phyloP scores from a whole-genome alignment of 352 stramenopile genomes.

The Globisporangium okanoganense region DNA sequence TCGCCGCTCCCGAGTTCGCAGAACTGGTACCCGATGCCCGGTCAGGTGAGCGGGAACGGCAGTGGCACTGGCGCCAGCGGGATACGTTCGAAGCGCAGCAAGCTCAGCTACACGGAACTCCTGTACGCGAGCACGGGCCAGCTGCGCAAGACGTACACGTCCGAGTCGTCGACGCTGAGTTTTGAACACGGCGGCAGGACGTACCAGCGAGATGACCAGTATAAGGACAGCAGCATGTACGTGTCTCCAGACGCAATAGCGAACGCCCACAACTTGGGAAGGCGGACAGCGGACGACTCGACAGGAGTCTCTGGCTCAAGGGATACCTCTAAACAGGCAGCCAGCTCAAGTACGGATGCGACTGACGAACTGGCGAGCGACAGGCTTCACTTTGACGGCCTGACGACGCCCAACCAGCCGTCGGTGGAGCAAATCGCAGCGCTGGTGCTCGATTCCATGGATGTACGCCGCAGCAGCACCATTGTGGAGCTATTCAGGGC shows the following conservation, averaged over 20 bases:
- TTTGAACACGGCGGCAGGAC: conserved; percentile 72
- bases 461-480: conserved; percentile 48
- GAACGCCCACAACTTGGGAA: conserved; percentile 5
- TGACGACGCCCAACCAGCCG: conserved; percentile 1
- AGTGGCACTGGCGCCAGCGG: conserved; percentile 3
- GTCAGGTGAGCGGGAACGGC: conserved; percentile 28
- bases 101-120: conserved; percentile 80
- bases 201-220: conserved; percentile 77
- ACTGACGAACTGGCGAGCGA: neutral
- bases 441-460: conserved; percentile 50
- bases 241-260: conserved; percentile 40
- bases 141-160: conserved; percentile 77
- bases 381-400: neutral
- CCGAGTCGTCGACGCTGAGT: conserved; percentile 67
- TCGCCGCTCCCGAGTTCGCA: conserved; percentile 46
- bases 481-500: conserved; percentile 54
- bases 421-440: conserved; percentile 46
- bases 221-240: conserved; percentile 82
- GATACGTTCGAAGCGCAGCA: conserved; percentile 49
- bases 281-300: neutral
- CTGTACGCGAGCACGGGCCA: conserved; percentile 79
- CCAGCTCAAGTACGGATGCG: conserved; percentile 7
- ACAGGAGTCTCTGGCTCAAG: conserved; percentile 9
- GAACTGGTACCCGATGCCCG: conserved; percentile 55
- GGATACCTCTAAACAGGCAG: conserved; percentile 13